Conservation (phyloP, 2,329 filamentous ascomycete genomes). For the Neospermospora avenae region DNA sequence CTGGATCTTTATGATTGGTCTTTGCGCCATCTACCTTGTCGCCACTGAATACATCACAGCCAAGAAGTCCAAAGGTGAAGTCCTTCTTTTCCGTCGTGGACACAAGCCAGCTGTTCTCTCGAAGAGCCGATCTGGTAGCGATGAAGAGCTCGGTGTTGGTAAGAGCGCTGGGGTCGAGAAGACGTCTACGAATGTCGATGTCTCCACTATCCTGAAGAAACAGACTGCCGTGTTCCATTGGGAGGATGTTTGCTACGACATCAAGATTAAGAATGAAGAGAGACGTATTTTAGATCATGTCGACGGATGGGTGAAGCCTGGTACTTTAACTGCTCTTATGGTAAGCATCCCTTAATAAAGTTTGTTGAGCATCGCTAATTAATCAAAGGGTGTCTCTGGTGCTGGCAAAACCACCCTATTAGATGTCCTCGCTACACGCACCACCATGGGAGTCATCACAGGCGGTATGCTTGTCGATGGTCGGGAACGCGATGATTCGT, state of each 20-base stretch:
- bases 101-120: constrained; percentile 41
- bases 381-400: constrained; percentile 40
- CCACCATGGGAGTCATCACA: constrained; percentile 83
- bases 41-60: constrained; percentile 60
- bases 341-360: constrained; percentile 26
- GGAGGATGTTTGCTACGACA: constrained; percentile 62
- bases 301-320: constrained; percentile 69
- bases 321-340: constrained; percentile 67
- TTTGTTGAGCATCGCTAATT: neutral
- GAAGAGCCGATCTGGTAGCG: constrained; percentile 8
- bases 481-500: constrained; percentile 58
- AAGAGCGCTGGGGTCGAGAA: constrained; percentile 13
- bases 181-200: constrained; percentile 20
- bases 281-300: constrained; percentile 66
- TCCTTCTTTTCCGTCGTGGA: constrained; percentile 71
- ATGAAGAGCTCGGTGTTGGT: constrained; percentile 16
- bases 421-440: constrained; percentile 74
- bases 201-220: constrained; percentile 22
- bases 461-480: constrained; percentile 74
- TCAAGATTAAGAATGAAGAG: constrained; percentile 62
- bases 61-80: constrained; percentile 73
- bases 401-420: constrained; percentile 84
- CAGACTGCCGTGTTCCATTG: constrained; percentile 32
- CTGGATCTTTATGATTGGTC: constrained; percentile 60
- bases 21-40: constrained; percentile 59